Evolutionary conservation across 164 flowering plant genomes (phyloP).

Genomic region (Aristolochia fimbriata): DNA sequence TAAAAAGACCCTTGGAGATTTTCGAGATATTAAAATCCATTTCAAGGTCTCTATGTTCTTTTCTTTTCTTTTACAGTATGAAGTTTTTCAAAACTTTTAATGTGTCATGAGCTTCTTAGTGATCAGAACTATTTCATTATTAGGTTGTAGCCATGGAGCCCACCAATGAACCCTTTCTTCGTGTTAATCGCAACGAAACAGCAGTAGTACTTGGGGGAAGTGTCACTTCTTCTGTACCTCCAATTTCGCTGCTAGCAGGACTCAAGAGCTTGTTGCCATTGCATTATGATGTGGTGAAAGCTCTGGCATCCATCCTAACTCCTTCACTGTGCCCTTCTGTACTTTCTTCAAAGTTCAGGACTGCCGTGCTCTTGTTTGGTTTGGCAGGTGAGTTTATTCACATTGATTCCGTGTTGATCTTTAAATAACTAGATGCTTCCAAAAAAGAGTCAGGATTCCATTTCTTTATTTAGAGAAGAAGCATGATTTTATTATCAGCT

Average conservation of each 20-base stretch:
- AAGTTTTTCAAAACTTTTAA: background rate
- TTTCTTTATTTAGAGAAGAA: too few relatives aligned
- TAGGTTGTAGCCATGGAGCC: slow-evolving; percentile 90
- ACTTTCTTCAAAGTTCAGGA: slow-evolving; percentile 74
- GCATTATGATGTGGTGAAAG: slow-evolving; percentile 52
- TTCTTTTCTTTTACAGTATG: background rate
- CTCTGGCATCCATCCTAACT: slow-evolving; percentile 54
- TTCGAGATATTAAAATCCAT: slow-evolving; percentile 30
- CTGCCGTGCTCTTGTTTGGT: slow-evolving; percentile 63
- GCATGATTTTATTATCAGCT: too few relatives aligned
- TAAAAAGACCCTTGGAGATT: slow-evolving; percentile 19
- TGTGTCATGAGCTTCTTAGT: background rate
- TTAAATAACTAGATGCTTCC: too few relatives aligned
- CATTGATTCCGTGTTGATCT: too few relatives aligned
- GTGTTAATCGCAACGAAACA: slow-evolving; percentile 59
- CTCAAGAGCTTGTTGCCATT: slow-evolving; percentile 31
- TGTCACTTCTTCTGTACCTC: slow-evolving; percentile 68
- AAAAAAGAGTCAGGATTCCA: too few relatives aligned
- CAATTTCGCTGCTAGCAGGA: slow-evolving; percentile 36
- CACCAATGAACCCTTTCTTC: slow-evolving; percentile 50
- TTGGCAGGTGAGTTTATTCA: slow-evolving; percentile 42
- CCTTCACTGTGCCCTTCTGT: slow-evolving; percentile 75
- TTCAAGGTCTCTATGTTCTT: slow-evolving; percentile 53
- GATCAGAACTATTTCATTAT: slow-evolving; percentile 2
- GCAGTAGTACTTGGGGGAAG: slow-evolving; percentile 89